phyloP scores from a whole-genome alignment of 2,329 filamentous ascomycete species.

The Macrophomina phaseolina region DNA sequence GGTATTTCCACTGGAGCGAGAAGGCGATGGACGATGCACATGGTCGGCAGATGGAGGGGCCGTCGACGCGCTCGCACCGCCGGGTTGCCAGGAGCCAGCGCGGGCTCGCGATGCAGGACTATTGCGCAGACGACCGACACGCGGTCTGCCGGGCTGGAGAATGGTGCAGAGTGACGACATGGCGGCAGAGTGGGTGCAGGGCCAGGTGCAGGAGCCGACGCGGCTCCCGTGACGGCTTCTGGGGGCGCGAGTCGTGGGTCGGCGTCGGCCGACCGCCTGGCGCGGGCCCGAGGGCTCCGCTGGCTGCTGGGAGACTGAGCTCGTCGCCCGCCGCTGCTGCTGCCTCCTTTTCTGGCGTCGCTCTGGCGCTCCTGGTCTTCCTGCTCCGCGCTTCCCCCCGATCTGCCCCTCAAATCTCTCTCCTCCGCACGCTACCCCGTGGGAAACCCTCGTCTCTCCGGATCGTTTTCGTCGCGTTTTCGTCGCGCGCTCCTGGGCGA shows the following conservation, averaged over 20 bases:
- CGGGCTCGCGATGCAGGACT: neutral
- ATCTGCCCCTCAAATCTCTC: neutral
- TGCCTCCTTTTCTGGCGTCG: neutral
- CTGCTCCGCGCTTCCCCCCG: slow-evolving; percentile 12
- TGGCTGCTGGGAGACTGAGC: neutral
- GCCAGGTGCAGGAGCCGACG: neutral
- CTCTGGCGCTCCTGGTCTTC: neutral
- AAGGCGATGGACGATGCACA: neutral
- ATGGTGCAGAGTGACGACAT: neutral
- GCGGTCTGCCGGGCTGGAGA: neutral
- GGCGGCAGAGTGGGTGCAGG: too few relatives aligned
- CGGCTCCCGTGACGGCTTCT: neutral
- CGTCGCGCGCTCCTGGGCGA: neutral
- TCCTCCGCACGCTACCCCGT: slow-evolving; percentile 18
- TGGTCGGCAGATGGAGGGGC: too few relatives aligned
- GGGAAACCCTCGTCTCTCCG: slow-evolving; percentile 21
- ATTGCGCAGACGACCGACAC: neutral
- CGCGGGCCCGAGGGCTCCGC: slow-evolving; percentile 3
- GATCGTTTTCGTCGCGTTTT: slow-evolving; percentile 28
- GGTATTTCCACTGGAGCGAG: too few relatives aligned
- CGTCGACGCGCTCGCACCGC: neutral
- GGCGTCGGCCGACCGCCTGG: neutral
- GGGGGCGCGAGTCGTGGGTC: slow-evolving; percentile 3
- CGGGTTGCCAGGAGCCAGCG: neutral
- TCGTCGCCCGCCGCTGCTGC: too few relatives aligned